Percentiles rank a stretch among this genome's conserved stretches.
Evolutionary conservation across 352 stramenopile species (phyloP).

Genomic region (Phytophthora capsici): DNA sequence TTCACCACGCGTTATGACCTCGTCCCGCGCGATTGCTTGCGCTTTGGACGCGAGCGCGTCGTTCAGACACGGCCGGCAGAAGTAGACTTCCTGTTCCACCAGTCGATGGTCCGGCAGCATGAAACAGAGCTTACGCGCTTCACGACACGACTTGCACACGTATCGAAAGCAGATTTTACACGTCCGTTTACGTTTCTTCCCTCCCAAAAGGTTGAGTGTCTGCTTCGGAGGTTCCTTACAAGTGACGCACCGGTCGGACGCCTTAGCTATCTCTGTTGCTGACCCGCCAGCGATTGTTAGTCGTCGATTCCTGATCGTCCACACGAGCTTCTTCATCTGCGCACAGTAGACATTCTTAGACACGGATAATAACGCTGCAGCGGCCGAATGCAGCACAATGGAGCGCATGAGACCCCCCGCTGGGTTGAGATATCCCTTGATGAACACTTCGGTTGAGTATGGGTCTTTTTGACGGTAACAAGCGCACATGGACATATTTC

Average conservation of each 20-base stretch:
- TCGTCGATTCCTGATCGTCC: conserved; percentile 43
- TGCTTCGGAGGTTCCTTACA: conserved; percentile 19
- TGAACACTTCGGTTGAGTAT: conserved; percentile 56
- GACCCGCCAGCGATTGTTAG: conserved; percentile 5
- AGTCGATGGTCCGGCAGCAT: conserved; percentile 34
- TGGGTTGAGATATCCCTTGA: conserved; percentile 43
- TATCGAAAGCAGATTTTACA: conserved; percentile 47
- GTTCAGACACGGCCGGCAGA: conserved; percentile 30
- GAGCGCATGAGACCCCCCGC: conserved; percentile 45
- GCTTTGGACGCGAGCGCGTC: conserved; percentile 19
- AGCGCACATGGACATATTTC: conserved; percentile 54
- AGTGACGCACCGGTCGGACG: conserved; percentile 21
- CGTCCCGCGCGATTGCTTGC: conserved; percentile 27
- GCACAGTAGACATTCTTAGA: conserved; percentile 48
- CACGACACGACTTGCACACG: conserved; percentile 47
- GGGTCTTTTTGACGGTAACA: conserved; percentile 55
- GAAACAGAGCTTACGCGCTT: conserved; percentile 42
- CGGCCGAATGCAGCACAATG: conserved; percentile 38
- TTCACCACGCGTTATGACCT: conserved; percentile 19
- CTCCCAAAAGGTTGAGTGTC: conserved; percentile 2
- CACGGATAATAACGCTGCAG: conserved; percentile 40
- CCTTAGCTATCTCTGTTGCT: conserved; percentile 10
- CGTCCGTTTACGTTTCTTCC: conserved; percentile 27
- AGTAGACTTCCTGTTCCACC: conserved; percentile 34
- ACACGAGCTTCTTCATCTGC: conserved; percentile 72